Evolutionary conservation across 1,284 basidiomycete genomes (phyloP).

Genomic region (Omphalotus olearius): DNA sequence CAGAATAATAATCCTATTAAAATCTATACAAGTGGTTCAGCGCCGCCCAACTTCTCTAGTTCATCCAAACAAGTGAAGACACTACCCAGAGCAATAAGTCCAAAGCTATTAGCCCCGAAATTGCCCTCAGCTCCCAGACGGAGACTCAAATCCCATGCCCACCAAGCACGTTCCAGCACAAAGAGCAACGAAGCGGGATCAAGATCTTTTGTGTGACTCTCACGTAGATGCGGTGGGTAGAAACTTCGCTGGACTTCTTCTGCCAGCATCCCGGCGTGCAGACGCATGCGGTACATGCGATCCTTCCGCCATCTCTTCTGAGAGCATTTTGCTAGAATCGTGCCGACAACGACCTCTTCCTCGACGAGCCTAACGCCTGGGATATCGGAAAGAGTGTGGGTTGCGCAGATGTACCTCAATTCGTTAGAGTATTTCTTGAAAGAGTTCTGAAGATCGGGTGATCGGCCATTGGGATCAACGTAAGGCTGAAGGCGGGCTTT

Average conservation of each 20-base stretch:
- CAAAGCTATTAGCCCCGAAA: conserved; percentile 67
- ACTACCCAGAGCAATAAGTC: conserved; percentile 54
- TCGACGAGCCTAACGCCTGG: conserved; percentile 56
- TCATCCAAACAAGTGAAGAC: conserved; percentile 57
- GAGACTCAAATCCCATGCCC: conserved; percentile 55
- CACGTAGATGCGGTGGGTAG: conserved; percentile 24
- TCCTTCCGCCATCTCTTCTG: conserved; percentile 57
- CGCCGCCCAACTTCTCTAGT: conserved; percentile 20
- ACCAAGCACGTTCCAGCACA: conserved; percentile 55
- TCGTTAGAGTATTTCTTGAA: conserved; percentile 59
- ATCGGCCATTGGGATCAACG: conserved; percentile 26
- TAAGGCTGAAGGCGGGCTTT: conserved; percentile 30
- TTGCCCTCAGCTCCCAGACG: conserved; percentile 27
- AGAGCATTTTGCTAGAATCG: conserved; percentile 63
- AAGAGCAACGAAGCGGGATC: conserved; percentile 30
- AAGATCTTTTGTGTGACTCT: conserved; percentile 15
- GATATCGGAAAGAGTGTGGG: conserved; percentile 59
- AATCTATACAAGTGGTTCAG: no score
- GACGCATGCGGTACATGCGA: conserved; percentile 58
- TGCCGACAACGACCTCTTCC: conserved; percentile 70
- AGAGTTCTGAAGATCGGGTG: conserved; percentile 31
- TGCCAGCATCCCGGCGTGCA: conserved; percentile 53
- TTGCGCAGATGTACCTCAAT: conserved; percentile 63
- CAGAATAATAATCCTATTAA: no score
- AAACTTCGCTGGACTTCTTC: conserved; percentile 45